Evolutionary conservation across 495 filamentous ascomycete genomes (phyloP).

Genomic region (Penicillium pancosmium): DNA sequence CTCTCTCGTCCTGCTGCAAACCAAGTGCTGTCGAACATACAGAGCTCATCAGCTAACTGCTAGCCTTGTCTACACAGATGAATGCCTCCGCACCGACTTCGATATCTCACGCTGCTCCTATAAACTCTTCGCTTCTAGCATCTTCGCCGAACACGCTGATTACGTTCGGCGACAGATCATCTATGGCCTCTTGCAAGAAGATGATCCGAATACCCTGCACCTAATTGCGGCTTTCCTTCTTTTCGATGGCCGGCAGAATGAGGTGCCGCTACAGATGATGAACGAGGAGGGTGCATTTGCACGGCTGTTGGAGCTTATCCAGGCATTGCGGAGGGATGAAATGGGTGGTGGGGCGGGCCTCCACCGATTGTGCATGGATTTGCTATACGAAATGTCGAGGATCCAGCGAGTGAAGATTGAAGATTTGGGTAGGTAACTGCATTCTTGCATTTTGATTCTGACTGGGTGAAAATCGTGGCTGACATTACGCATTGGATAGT

Average conservation of each 20-base stretch:
- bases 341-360: constrained; percentile 65
- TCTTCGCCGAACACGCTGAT: constrained; percentile 74
- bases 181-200: constrained; percentile 88
- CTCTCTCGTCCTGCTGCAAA: not conserved
- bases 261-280: constrained; percentile 81
- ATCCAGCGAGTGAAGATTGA: constrained; percentile 79
- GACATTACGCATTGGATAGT: constrained; percentile 33
- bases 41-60: not conserved
- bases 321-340: constrained; percentile 62
- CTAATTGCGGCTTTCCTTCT: constrained; percentile 85
- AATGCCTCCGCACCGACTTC: constrained; percentile 81
- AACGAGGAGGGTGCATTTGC: constrained; percentile 82
- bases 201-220: constrained; percentile 76
- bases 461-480: not conserved
- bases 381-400: constrained; percentile 96
- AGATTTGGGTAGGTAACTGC: constrained; percentile 62
- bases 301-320: constrained; percentile 80
- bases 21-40: not conserved
- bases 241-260: constrained; percentile 82
- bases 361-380: constrained; percentile 80
- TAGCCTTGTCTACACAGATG: constrained; percentile 49
- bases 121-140: constrained; percentile 70
- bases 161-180: constrained; percentile 94
- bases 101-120: constrained; percentile 85
- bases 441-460: not conserved